A percentile compares a stretch with the other conserved stretches of the same genome.
These are phyloP conservation scores for Vicia faba DNA, from an alignment of 306 rosid species.

Conservation along the genomic window DNA sequence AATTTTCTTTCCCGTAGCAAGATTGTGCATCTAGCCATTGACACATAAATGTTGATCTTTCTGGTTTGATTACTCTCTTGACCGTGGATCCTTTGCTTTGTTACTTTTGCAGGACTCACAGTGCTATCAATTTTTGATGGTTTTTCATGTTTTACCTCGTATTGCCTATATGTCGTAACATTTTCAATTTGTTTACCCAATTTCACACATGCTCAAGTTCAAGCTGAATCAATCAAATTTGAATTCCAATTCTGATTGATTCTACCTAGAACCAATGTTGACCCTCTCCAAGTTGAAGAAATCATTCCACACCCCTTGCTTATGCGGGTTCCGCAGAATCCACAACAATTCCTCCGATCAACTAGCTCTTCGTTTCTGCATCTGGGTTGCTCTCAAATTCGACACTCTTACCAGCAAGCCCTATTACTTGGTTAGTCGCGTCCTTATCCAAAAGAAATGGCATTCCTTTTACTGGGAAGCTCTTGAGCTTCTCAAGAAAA, in stretches of 20 bases:
- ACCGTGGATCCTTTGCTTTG: too few relatives aligned
- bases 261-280: background rate
- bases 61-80: too few relatives aligned
- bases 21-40: too few relatives aligned
- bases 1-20: too few relatives aligned
- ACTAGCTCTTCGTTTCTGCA: constrained; percentile 56
- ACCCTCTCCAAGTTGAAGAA: constrained; percentile 4
- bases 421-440: constrained; percentile 32
- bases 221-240: background rate
- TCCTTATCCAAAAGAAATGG: constrained; percentile 43
- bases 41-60: too few relatives aligned
- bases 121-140: too few relatives aligned
- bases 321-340: background rate
- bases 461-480: constrained; percentile 57
- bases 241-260: background rate
- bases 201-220: too few relatives aligned
- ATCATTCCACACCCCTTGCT: background rate
- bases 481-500: constrained; percentile 52
- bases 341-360: constrained; percentile 7
- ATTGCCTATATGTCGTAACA: too few relatives aligned
- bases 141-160: too few relatives aligned
- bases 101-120: too few relatives aligned
- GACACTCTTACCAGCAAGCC: constrained; percentile 25
- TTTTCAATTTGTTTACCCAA: too few relatives aligned
- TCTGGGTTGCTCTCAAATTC: constrained; percentile 58